Evolutionary conservation across 805 yeast species (phyloP), one percentile per base, ranked within the genome.

Genomic region (Clavispora fructus): DNA sequence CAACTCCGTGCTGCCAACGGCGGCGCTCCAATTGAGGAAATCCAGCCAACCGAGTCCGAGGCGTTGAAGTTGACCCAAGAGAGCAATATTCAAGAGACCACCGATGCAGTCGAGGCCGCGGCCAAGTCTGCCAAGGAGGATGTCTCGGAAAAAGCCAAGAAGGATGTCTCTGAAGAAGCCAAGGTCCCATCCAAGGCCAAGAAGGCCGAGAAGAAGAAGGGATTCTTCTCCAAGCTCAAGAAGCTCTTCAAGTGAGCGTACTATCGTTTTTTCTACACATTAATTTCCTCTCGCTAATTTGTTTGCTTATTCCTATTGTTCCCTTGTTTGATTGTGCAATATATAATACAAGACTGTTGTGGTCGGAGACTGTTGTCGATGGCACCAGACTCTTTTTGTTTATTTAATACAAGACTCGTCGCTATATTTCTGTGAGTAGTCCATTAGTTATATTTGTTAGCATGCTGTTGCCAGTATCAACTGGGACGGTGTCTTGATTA

Each of bases 171-270:
- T 11, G 45, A 53, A 27, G 43, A 48, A 12, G 39, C 55, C 31
- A 45, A 40, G 39, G 25, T 47, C 17, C 29, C 45, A 6, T 37
- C 50, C 17, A 54, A 48, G 46, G 40, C 53, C 30, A 51, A 50
- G 35, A 54, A 52, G 48, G 50, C 60, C 29, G 63, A 63, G 50
- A 62, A 67, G 61, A 70, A 74, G 63, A 69, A 67, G 58, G 64
- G 68, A 26, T 67, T 76, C 41, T 62, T 74, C 45, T 55, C 71
- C 44, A 72, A 69, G 59, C 48, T 75, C 50, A 74, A 71, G 63
- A 71, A 67, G 54, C 55, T 69, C 29, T 62, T 72, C 47, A 60
- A 58, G 52, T 67, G 25, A 28, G 23, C 19, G 10, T 11, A 28
- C 31, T 26, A 5, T 39, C 41, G 14, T 28, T 28, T 28, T 26